phyloP scores from a whole-genome alignment of 257 asterid genomes.

The Nicotiana tomentosiformis region DNA sequence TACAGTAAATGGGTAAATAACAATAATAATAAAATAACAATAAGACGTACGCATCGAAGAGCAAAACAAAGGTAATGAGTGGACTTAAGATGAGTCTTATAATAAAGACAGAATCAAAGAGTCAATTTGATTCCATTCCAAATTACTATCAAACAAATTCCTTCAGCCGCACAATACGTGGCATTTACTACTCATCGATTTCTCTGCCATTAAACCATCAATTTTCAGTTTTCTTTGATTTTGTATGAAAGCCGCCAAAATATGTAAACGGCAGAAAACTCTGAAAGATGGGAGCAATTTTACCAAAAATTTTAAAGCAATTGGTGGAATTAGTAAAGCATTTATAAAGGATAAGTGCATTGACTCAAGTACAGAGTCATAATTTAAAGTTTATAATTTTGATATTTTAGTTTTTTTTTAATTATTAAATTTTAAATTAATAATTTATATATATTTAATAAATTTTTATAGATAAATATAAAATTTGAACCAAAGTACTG shows the following conservation, averaged over 20 bases:
- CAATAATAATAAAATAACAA: neutral
- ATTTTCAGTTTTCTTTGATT: neutral
- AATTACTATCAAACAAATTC: slow-evolving; percentile 50
- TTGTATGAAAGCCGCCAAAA: neutral
- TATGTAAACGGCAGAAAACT: too few relatives aligned
- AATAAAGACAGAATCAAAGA: slow-evolving; percentile 20
- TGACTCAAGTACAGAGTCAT: too few relatives aligned
- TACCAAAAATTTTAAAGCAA: too few relatives aligned
- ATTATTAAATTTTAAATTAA: too few relatives aligned
- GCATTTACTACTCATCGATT: slow-evolving; percentile 36
- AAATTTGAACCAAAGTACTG: too few relatives aligned
- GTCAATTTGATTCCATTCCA: slow-evolving; percentile 66
- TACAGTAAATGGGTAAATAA: neutral
- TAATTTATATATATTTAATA: too few relatives aligned
- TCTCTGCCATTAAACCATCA: slow-evolving; percentile 5
- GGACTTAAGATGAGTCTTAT: slow-evolving; percentile 16
- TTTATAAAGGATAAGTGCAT: too few relatives aligned
- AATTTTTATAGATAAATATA: too few relatives aligned
- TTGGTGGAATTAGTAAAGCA: too few relatives aligned
- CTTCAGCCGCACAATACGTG: slow-evolving; percentile 47
- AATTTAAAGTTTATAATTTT: too few relatives aligned
- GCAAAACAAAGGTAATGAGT: slow-evolving; percentile 11
- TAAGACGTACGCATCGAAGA: slow-evolving; percentile 17
- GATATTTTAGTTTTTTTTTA: too few relatives aligned
- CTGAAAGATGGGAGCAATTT: too few relatives aligned